Percentiles rank a stretch among this genome's conserved stretches.
These are phyloP conservation scores for Monosporascus ibericus DNA, from an alignment of 2,329 filamentous ascomycete species.

Conservation along the genomic window DNA sequence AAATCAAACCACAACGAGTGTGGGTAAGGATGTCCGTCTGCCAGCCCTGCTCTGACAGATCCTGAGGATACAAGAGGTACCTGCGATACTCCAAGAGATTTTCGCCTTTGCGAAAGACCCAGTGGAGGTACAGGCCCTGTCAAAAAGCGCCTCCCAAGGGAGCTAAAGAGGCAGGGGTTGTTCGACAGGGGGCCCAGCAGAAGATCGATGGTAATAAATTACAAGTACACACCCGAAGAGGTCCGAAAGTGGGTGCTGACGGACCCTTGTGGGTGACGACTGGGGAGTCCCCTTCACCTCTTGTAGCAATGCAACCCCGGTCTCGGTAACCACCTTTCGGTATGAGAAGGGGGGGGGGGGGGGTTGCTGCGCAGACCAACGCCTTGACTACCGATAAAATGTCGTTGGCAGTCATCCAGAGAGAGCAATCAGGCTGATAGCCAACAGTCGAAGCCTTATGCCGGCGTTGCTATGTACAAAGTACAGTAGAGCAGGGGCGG, in stretches of 20 bases:
- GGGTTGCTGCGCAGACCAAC: no score
- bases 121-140: slow-evolving; percentile 4
- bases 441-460: no score
- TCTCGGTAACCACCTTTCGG: no score
- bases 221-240: no score
- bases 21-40: background rate
- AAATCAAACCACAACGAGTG: slow-evolving; percentile 1
- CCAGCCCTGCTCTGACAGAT: background rate
- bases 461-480: background rate
- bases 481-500: background rate
- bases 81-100: background rate
- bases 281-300: no score
- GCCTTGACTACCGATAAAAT: no score
- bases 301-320: no score
- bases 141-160: slow-evolving; percentile 1
- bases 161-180: slow-evolving; percentile 6
- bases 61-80: background rate
- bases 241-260: no score
- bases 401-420: no score
- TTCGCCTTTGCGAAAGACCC: slow-evolving; percentile 1
- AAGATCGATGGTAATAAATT: background rate
- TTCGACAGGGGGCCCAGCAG: background rate
- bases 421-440: no score
- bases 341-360: no score
- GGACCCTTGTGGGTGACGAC: no score